Evolutionary conservation across 2,329 filamentous ascomycete genomes (phyloP).

Genomic region (Talaromyces sp.): DNA sequence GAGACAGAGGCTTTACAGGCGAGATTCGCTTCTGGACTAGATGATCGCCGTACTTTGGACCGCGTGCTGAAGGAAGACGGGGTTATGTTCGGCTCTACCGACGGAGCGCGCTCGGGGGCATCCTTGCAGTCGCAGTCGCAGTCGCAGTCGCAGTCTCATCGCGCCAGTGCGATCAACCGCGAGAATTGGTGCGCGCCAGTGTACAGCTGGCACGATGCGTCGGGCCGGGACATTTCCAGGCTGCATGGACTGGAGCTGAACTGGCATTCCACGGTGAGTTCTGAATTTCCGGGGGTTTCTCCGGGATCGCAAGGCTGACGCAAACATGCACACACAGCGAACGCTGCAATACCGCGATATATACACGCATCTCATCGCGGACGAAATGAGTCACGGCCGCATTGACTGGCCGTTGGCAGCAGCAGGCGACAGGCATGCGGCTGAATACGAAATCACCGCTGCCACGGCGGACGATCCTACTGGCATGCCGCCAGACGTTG

Average conservation of each 20-base stretch:
- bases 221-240: conserved; percentile 19
- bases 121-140: conserved; percentile 32
- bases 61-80: conserved; percentile 46
- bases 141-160: conserved; percentile 23
- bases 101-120: conserved; percentile 44
- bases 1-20: conserved; percentile 44
- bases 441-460: conserved; percentile 18
- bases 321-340: conserved; percentile 9
- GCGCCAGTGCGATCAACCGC: conserved; percentile 16
- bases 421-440: conserved; percentile 7
- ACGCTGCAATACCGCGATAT: conserved; percentile 19
- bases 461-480: conserved; percentile 10
- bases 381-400: conserved; percentile 14
- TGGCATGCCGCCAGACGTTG: conserved; percentile 10
- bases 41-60: conserved; percentile 49
- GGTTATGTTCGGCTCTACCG: conserved; percentile 39
- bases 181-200: conserved; percentile 54
- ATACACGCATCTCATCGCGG: conserved; percentile 18
- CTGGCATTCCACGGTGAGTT: conserved; percentile 17
- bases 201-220: conserved; percentile 22
- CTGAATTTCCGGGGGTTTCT: not conserved
- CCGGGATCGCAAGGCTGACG: not conserved
- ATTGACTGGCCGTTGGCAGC: conserved; percentile 21
- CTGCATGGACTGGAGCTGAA: conserved; percentile 19
- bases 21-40: conserved; percentile 36